phyloP scores from a whole-genome alignment of 2,329 filamentous ascomycete genomes.

The Cladosporium sp. region DNA sequence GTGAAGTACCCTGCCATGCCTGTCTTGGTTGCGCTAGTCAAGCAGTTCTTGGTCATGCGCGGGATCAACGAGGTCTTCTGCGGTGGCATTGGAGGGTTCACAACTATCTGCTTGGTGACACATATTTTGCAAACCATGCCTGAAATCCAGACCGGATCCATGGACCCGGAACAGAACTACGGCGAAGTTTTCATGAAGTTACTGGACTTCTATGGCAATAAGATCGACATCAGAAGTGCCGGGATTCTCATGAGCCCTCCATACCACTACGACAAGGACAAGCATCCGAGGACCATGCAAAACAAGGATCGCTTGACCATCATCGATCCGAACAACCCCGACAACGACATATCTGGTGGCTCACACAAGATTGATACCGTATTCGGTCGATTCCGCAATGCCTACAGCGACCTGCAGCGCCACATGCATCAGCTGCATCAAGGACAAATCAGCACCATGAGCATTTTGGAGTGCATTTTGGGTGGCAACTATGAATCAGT shows the following conservation, averaged over 20 bases:
- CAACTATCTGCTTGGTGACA: conserved; percentile 87
- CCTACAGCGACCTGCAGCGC: conserved; percentile 44
- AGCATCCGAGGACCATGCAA: conserved; percentile 33
- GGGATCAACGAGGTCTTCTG: conserved; percentile 86
- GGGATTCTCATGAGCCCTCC: conserved; percentile 76
- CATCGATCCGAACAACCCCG: conserved; percentile 79
- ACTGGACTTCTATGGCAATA: conserved; percentile 80
- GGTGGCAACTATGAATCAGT: conserved; percentile 64
- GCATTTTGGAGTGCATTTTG: conserved; percentile 68
- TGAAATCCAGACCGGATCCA: conserved; percentile 57
- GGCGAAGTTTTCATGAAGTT: conserved; percentile 83
- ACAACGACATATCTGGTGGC: conserved; percentile 88
- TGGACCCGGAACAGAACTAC: conserved; percentile 60
- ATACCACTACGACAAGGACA: conserved; percentile 71
- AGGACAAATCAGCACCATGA: conserved; percentile 35
- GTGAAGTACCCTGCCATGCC: conserved; percentile 77
- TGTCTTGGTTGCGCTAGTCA: conserved; percentile 78
- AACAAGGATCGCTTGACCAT: conserved; percentile 69
- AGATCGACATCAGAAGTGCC: conserved; percentile 65
- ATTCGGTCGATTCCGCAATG: conserved; percentile 59
- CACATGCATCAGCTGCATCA: conserved; percentile 39
- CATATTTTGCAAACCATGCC: conserved; percentile 77
- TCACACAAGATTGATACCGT: conserved; percentile 68
- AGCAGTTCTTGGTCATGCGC: conserved; percentile 87
- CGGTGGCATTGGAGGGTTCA: conserved; percentile 90